Evolutionary conservation across 2,329 filamentous ascomycete genomes (phyloP).

Genomic region (Blastomyces percursus): DNA sequence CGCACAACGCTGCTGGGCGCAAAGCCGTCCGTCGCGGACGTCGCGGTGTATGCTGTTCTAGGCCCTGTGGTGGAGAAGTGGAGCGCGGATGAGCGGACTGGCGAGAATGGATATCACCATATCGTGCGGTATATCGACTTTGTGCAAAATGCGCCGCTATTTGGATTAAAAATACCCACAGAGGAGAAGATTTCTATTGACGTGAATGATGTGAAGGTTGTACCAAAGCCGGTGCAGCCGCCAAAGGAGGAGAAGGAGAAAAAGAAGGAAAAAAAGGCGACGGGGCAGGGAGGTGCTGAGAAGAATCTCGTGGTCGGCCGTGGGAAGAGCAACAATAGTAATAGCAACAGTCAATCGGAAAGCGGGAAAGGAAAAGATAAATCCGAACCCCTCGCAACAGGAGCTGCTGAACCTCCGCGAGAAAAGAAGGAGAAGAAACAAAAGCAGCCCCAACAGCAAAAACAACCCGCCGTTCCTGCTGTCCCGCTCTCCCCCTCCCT

Average conservation of each 20-base stretch:
- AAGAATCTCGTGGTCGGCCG: conserved; percentile 31
- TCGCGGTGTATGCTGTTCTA: conserved; percentile 69
- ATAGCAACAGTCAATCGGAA: conserved; percentile 13
- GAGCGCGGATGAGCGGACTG: conserved; percentile 77
- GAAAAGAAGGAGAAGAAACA: conserved; percentile 62
- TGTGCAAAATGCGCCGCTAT: conserved; percentile 71
- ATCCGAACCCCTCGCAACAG: conserved; percentile 32
- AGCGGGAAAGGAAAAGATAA: conserved; percentile 47
- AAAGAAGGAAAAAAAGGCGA: conserved; percentile 90
- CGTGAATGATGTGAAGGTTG: conserved; percentile 67
- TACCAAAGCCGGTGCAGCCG: conserved; percentile 77
- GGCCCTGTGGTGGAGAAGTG: conserved; percentile 67
- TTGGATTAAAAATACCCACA: conserved; percentile 58
- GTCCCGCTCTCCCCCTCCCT: conserved; percentile 71
- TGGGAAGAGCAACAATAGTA: conserved; percentile 40
- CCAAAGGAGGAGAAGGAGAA: conserved; percentile 94
- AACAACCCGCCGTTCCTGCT: conserved; percentile 54
- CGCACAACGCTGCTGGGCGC: conserved; percentile 80
- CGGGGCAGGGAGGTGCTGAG: conserved; percentile 11
- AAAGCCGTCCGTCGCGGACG: conserved; percentile 80
- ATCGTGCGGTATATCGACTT: conserved; percentile 89
- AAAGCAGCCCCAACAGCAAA: conserved; percentile 67
- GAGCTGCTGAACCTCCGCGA: conserved; percentile 18
- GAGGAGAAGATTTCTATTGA: conserved; percentile 70
- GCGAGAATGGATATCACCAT: conserved; percentile 78